These are phyloP conservation scores for Thelephora ganbajun DNA, from an alignment of 768 basidiomycete genomes.

Conservation along the genomic window DNA sequence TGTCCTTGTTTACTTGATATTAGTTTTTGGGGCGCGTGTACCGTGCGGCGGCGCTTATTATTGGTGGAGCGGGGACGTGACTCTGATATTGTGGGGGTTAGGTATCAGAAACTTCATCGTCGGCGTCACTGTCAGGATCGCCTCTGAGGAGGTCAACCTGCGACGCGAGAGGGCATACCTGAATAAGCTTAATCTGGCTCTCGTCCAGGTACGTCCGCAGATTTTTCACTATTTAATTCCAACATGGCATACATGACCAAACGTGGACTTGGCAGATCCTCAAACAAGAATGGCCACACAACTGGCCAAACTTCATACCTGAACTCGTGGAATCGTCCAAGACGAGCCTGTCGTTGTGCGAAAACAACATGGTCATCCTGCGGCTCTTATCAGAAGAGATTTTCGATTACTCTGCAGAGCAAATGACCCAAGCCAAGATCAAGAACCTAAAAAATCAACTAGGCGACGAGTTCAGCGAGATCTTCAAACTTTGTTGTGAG, in stretches of 20 bases:
- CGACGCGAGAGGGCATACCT: slow-evolving; percentile 82
- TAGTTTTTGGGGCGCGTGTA: neutral
- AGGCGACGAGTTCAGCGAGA: slow-evolving; percentile 86
- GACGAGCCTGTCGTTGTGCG: slow-evolving; percentile 84
- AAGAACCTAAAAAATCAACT: slow-evolving; percentile 92
- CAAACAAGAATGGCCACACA: slow-evolving; percentile 98
- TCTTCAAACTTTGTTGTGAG: slow-evolving; percentile 93
- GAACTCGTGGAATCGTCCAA: slow-evolving; percentile 93
- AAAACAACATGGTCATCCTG: slow-evolving; percentile 98
- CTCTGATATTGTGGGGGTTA: slow-evolving; percentile 13
- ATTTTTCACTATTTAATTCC: neutral
- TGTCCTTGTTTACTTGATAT: slow-evolving; percentile 2
- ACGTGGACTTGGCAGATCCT: slow-evolving; percentile 45
- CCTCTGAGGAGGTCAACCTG: slow-evolving; percentile 73
- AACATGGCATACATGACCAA: neutral
- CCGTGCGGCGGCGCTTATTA: too few relatives aligned
- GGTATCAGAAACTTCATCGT: slow-evolving; percentile 94
- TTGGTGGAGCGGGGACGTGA: slow-evolving; percentile 1
- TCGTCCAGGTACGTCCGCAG: slow-evolving; percentile 57
- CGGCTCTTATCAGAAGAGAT: slow-evolving; percentile 90
- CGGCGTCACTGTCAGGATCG: slow-evolving; percentile 74
- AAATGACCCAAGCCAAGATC: slow-evolving; percentile 91
- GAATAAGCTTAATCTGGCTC: slow-evolving; percentile 87
- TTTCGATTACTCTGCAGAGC: slow-evolving; percentile 92
- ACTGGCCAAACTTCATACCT: slow-evolving; percentile 94